Evolutionary conservation across 345 rosid genomes (phyloP), one percentile per base, ranked within the genome.

Genomic region (Eutrema heterophyllum): DNA sequence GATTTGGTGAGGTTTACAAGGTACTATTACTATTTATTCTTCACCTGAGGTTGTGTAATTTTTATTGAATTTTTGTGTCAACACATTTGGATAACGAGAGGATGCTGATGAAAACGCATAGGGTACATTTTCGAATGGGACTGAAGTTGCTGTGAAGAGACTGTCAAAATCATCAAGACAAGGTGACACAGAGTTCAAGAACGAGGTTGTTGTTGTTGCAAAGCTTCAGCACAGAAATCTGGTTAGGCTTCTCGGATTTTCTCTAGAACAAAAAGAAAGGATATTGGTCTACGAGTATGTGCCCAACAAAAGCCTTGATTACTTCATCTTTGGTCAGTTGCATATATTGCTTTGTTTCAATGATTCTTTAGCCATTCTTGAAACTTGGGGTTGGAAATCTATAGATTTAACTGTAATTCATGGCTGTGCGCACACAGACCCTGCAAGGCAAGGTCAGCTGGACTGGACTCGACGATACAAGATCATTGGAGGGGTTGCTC

Each of bases 1-100:
- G 90, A 48, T 87, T 87, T 57, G 86, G 92, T 11, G 83, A 64
- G 36, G 90, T 89, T 76, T 87, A 81, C 80, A 80, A 79, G 88
- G 90, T 85, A 75, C 12, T 16, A 5, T 38, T 32, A 45, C 56
- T 51, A 2, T 11, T 51, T 4, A 9, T 24, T 62, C 33, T 3
- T 41, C 12, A 5, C 7, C 49, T 39, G 13, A 14, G 11, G 2
- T 18, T 52, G 45, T 32, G 36, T 13, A 53, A 13, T 13, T 51
- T 64, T 26, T 3, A 24, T 29, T 70, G 58, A 10, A 55, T 26
- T 26, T 54, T 40, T 68, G 18, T 24, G 29, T 6, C 2, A 52
- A 43, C n/a, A 61, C 15, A 4, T 30, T 1, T 62, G 13, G 2
- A 9, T 55, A 30, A 29, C 0, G 18, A 5, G 27, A 35, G 33